Evolutionary conservation across 2,329 filamentous ascomycete genomes (phyloP), one percentile per base, ranked within the genome.

Genomic region (Periconia macrospinosa): DNA sequence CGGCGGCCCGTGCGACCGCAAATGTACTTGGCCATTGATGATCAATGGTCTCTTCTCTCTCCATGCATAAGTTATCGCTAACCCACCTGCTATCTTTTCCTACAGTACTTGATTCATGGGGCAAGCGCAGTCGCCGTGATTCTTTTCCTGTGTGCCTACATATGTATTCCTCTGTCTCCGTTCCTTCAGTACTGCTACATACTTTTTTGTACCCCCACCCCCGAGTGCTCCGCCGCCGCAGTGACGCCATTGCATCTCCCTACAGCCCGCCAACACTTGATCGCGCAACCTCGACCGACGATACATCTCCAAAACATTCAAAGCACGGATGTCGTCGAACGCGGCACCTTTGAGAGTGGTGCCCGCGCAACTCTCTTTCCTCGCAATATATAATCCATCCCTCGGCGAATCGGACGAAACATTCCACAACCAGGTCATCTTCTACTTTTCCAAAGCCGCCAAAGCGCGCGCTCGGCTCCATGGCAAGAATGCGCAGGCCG

Each of bases 361-460:
- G 33, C 92, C 94, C 42, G 93, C 93, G 35, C 90, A 90, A 69
- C 84, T 97, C 30, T 89, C 90, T 65, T 97, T 94, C 73, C 83
- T 99, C 44, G 87, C 93, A 71, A 95, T 99, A 72, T 99, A 96
- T 81, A 97, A 96, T 73, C 94, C 95, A 33, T 86, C 88, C 6
- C 83, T 95, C 43, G 88, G 89, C 65, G 81, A 71, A 35, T 84
- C 83, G 72, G 89, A 92, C 70, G 88, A 91, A 68, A 89, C 86
- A 2, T 78, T 92, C 58, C 79, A 83, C 47, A 83, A 93, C 64
- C 91, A 99, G 76, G 91, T 97, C 58, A 90, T 97, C 63, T 99
- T 96, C 79, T 97, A 96, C 77, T 89, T 89, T 65, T 91, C 90
- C 14, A 68, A 58, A 46, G 63, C 70, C 40, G 62, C 66, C n/a